Evolutionary conservation across 345 rosid species (phyloP).

Genomic region (Brassica napus): Da-Ae NC_063452.1:61266501-61267000

Average conservation of each 20-base stretch:
- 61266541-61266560: background rate
- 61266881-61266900: slow-evolving; percentile 23
- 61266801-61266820: slow-evolving; percentile 1
- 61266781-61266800: slow-evolving; percentile 14
- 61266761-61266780: slow-evolving; percentile 21
- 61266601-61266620: background rate
- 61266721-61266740: background rate
- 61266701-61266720: slow-evolving; percentile 31
- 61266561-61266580: background rate
- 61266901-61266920: slow-evolving; percentile 4
- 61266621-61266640: slow-evolving; percentile 6
- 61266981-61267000: slow-evolving; percentile 24
- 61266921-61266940: slow-evolving; percentile 7
- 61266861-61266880: slow-evolving; percentile 13
- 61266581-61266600: background rate
- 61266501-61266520: background rate
- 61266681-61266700: slow-evolving; percentile 17
- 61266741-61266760: background rate
- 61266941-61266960: slow-evolving; percentile 17
- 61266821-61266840: slow-evolving; percentile 2
- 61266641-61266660: slow-evolving; percentile 38
- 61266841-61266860: background rate
- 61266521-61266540: background rate
- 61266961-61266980: slow-evolving; percentile 29
- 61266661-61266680: slow-evolving; percentile 16